A percentile compares a stretch with the other conserved stretches of the same genome.
These are phyloP conservation scores for Stylosanthes scabra DNA, from an alignment of 331 rosid species.

Conservation along the genomic window DNA sequence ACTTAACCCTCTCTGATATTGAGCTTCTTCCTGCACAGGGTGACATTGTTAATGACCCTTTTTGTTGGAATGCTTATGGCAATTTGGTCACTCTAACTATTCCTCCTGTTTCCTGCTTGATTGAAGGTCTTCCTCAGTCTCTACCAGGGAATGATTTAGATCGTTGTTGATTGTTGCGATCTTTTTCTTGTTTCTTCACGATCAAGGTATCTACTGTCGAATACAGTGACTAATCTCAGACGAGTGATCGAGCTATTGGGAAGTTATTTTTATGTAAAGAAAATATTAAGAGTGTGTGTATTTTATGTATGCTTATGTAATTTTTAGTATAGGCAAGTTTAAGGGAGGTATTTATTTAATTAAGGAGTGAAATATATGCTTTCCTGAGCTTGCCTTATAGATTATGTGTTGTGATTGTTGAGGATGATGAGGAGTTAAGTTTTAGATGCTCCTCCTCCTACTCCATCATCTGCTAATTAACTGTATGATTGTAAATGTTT, in stretches of 20 bases:
- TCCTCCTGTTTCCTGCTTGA: conserved; percentile 82
- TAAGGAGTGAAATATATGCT: conserved; percentile 17
- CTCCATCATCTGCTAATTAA: conserved; percentile 22
- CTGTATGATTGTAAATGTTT: conserved; percentile 24
- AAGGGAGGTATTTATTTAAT: conserved; percentile 27
- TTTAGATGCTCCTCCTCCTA: conserved; percentile 51
- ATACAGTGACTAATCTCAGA: too few species aligned
- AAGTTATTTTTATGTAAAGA: too few species aligned
- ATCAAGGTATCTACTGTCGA: too few species aligned
- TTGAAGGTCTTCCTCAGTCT: conserved; percentile 65
- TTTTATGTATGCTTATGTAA: background rate
- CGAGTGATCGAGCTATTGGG: too few species aligned
- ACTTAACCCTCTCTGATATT: conserved; percentile 80
- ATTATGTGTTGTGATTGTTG: conserved; percentile 37
- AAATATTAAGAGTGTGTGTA: too few species aligned
- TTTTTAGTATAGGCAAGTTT: background rate
- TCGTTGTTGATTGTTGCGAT: conserved; percentile 48
- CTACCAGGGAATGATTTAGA: conserved; percentile 42
- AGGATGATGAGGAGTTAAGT: conserved; percentile 54
- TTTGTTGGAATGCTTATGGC: conserved; percentile 93
- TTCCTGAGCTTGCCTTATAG: background rate
- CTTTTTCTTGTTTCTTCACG: too few species aligned
- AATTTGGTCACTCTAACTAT: conserved; percentile 65
- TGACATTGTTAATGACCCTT: conserved; percentile 60
- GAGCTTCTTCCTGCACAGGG: conserved; percentile 88